These are phyloP conservation scores for Lactarius sp. DNA, from an alignment of 768 basidiomycete species.

Conservation along the genomic window DNA sequence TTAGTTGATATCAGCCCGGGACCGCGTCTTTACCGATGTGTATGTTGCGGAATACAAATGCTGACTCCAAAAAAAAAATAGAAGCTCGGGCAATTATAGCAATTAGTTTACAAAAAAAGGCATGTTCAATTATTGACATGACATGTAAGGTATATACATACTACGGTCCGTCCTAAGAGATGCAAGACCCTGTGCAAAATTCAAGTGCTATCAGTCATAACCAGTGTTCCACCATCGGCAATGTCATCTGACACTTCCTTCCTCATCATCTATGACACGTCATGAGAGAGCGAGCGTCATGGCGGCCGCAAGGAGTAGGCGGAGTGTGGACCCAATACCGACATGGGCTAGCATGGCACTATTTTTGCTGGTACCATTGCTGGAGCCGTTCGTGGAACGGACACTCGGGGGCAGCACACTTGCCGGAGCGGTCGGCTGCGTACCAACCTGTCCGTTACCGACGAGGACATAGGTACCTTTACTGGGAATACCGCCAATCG, in stretches of 20 bases:
- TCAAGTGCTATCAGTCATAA: too few species aligned
- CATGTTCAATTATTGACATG: too few species aligned
- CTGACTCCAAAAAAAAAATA: too few species aligned
- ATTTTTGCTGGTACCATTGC: neutral
- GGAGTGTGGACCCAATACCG: neutral
- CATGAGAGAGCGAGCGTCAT: neutral
- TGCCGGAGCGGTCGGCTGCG: slow-evolving; percentile 49
- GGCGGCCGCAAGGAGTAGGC: neutral
- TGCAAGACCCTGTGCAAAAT: too few species aligned
- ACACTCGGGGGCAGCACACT: slow-evolving; percentile 48
- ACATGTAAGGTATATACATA: too few species aligned
- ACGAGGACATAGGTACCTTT: slow-evolving; percentile 73
- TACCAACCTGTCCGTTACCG: slow-evolving; percentile 70
- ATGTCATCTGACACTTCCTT: neutral
- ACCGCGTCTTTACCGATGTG: too few species aligned
- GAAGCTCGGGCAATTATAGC: too few species aligned
- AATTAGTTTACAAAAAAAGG: too few species aligned
- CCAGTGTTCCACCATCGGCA: neutral
- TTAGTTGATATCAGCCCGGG: too few species aligned
- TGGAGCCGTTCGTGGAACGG: slow-evolving; percentile 13
- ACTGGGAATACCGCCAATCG: slow-evolving; percentile 77
- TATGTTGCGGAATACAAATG: too few species aligned
- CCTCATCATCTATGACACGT: neutral
- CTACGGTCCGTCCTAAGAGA: too few species aligned
- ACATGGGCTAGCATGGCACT: neutral